Evolutionary conservation across 208 protist genomes (phyloP).

Genomic region (Crithidia expoeki): DNA sequence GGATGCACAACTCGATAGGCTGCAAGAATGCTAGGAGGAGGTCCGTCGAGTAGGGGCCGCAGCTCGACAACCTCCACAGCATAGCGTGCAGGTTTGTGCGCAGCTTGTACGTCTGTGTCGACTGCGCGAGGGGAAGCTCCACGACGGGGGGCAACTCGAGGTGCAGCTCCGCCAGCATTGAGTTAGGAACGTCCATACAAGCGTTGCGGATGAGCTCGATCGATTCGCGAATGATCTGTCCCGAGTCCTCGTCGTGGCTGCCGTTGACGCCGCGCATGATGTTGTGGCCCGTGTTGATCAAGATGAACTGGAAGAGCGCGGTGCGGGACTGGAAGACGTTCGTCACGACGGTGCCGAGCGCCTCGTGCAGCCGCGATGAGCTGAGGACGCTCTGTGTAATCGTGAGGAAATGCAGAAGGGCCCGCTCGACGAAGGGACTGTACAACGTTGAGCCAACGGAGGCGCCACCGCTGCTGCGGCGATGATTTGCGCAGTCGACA

Average conservation of each 20-base stretch:
- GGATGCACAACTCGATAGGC: constrained; percentile 74
- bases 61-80: constrained; percentile 60
- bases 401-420: constrained; percentile 70
- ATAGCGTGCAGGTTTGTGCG: constrained; percentile 74
- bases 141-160: constrained; percentile 78
- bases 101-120: constrained; percentile 75
- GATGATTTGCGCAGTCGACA: constrained; percentile 73
- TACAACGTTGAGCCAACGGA: constrained; percentile 22
- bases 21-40: constrained; percentile 57
- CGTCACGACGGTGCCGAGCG: constrained; percentile 54
- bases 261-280: constrained; percentile 55
- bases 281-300: constrained; percentile 82
- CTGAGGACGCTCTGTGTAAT: constrained; percentile 70
- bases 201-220: constrained; percentile 78
- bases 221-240: constrained; percentile 68
- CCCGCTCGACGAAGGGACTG: constrained; percentile 72
- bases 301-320: constrained; percentile 86
- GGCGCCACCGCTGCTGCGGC: constrained; percentile 23
- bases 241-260: constrained; percentile 57
- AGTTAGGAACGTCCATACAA: constrained; percentile 58
- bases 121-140: constrained; percentile 81
- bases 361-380: constrained; percentile 47
- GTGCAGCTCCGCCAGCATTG: constrained; percentile 55
- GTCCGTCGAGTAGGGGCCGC: constrained; percentile 39
- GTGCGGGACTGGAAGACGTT: constrained; percentile 69